Conservation (phyloP, 2,329 filamentous ascomycete species). For the Clonostachys rosea region DNA sequence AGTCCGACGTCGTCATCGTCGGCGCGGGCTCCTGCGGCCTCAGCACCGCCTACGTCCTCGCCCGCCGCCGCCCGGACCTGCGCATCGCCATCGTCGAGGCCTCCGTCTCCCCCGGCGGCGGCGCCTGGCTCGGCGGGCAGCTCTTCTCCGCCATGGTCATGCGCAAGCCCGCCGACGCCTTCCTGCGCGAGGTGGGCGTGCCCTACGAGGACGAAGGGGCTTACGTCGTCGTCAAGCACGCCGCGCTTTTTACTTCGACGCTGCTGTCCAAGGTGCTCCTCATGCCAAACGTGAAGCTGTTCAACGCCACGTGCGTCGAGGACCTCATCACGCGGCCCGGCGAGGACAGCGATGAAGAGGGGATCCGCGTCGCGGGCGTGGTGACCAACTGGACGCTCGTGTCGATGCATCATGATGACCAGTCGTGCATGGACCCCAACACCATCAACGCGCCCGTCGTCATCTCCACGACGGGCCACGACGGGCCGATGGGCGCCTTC, state of each 20-base stretch:
- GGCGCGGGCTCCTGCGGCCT: constrained; percentile 87
- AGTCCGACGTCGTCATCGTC: constrained; percentile 91
- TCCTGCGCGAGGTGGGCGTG: constrained; percentile 76
- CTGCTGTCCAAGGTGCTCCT: constrained; percentile 76
- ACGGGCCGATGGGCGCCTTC: constrained; percentile 88
- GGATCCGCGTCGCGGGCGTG: constrained; percentile 75
- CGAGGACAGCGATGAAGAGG: constrained; percentile 36
- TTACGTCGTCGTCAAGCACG: constrained; percentile 92
- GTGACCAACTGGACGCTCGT: constrained; percentile 97
- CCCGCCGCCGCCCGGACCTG: constrained; percentile 78
- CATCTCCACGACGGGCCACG: constrained; percentile 87
- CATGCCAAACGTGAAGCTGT: constrained; percentile 91
- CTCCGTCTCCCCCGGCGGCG: constrained; percentile 79
- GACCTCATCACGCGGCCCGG: constrained; percentile 80
- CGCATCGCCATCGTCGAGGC: constrained; percentile 91
- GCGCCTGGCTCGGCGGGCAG: constrained; percentile 90
- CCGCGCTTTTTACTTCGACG: constrained; percentile 86
- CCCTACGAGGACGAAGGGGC: constrained; percentile 84
- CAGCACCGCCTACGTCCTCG: constrained; percentile 79
- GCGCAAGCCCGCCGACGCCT: constrained; percentile 85
- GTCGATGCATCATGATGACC: constrained; percentile 80
- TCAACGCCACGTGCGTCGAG: constrained; percentile 91
- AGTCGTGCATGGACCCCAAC: constrained; percentile 96
- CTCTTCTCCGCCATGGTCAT: constrained; percentile 95
- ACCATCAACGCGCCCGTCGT: constrained; percentile 90